Percentiles rank a stretch among this genome's conserved stretches.
phyloP scores from a whole-genome alignment of 2,329 filamentous ascomycete genomes.

The Fusarium coffeatum region DNA sequence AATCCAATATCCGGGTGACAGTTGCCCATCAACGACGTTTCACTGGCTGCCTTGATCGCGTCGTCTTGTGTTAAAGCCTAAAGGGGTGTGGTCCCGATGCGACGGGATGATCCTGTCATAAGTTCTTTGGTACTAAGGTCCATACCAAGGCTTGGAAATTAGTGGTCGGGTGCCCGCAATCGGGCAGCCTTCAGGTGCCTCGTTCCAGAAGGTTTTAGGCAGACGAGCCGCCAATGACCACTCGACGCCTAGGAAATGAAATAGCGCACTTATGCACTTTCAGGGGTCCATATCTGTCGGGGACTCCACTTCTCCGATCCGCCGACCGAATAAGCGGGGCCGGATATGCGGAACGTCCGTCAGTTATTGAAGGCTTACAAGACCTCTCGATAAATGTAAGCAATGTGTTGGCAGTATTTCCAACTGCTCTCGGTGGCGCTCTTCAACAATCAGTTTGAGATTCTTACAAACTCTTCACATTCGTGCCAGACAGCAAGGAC shows the following conservation, averaged over 20 bases:
- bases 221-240: neutral
- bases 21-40: neutral
- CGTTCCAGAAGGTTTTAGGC: neutral
- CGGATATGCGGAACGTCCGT: neutral
- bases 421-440: neutral
- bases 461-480: neutral
- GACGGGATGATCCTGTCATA: neutral
- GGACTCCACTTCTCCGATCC: neutral
- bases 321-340: neutral
- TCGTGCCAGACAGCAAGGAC: neutral
- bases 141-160: no score
- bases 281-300: no score
- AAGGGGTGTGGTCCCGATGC: neutral
- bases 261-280: no score
- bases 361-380: neutral
- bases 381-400: neutral
- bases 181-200: neutral
- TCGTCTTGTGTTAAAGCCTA: neutral
- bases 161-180: no score
- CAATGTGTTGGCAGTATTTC: neutral
- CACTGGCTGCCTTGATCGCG: neutral
- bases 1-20: no score
- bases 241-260: neutral
- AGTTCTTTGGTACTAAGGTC: neutral
- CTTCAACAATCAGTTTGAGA: neutral